Evolutionary conservation across 176 grass and related monocot species (phyloP).

Genomic region (Coix lacrymajobi): DNA sequence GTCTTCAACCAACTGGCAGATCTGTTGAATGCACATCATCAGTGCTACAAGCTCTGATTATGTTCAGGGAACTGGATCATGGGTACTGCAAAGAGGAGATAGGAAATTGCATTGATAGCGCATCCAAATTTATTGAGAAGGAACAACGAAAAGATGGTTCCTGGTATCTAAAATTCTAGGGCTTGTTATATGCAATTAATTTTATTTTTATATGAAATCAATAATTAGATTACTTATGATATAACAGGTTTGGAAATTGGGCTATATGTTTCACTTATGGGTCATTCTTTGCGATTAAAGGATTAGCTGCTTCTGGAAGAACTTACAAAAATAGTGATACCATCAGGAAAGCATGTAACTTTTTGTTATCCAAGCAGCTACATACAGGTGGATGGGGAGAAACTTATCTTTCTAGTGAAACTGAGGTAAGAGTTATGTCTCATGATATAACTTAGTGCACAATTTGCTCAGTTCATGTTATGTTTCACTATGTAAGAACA

Average conservation of each 20-base stretch:
- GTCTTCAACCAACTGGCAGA: slow-evolving; percentile 1
- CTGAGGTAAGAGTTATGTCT: not conserved
- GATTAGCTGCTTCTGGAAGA: slow-evolving; percentile 34
- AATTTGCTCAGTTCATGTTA: no score
- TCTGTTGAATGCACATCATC: slow-evolving; percentile 58
- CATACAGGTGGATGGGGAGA: slow-evolving; percentile 54
- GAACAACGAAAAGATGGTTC: slow-evolving; percentile 44
- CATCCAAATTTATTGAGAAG: slow-evolving; percentile 37
- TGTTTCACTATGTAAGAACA: no score
- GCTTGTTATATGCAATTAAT: not conserved
- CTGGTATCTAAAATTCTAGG: slow-evolving; percentile 28
- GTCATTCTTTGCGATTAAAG: slow-evolving; percentile 41
- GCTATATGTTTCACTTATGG: slow-evolving; percentile 61
- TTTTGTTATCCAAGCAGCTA: slow-evolving; percentile 52
- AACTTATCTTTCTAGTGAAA: slow-evolving; percentile 25
- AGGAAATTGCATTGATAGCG: slow-evolving; percentile 31
- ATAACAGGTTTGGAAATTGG: slow-evolving; percentile 45
- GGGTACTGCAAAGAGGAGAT: slow-evolving; percentile 44
- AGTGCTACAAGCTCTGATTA: slow-evolving; percentile 34
- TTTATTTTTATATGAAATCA: not conserved
- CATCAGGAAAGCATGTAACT: slow-evolving; percentile 47
- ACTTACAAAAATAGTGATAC: slow-evolving; percentile 37
- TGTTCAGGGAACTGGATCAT: slow-evolving; percentile 39
- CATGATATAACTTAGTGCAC: not conserved
- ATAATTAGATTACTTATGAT: not conserved